Base-by-base conservation (phyloP, 2,329 filamentous ascomycete species). In the Botryosphaeria agaves region DNA sequence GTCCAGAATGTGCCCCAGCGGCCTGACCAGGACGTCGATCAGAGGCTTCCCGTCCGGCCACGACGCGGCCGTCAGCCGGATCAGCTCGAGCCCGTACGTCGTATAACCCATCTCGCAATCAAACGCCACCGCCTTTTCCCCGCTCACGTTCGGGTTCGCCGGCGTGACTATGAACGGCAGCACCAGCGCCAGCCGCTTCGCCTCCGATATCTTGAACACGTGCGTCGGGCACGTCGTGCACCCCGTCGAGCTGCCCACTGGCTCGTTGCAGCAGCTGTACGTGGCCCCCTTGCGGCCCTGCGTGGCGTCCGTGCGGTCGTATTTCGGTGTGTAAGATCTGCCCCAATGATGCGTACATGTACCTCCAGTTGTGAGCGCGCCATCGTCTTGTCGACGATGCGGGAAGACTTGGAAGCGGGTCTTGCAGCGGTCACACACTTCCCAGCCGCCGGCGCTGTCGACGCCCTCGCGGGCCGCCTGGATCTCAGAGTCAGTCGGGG, bases 51-150 rank as follows among this genome's bases (percentile, higher is more conserved):
- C 79, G 6, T 65, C 60, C 0, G 87, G 87, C 85, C 89, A 98
- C 7, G 76, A 72, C 3, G 87, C 76, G 4, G 81, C 85, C 0
- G 89, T 95, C 3, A 98, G 55, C 6, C 89, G 81, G 33, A 95
- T 76, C 12, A 98, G 66, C 51, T 98, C 89, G 39, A 95, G 59
- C 0, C 91, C 89, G 29, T 77, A 55, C 1, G 81, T 80, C 0
- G 91, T 98, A 47, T 92, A 95, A 4, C 81, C 82, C 89, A 98
- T 98, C 49, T 98, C 89, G 45, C 89, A 95, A 50, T 98, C 89
- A 44, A 98, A 87, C 38, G 74, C 78, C 7, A 95, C 72, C 2
- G 78, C 81, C 20, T 69, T 68, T 1, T 33, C 37, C 23, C 6
- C 36, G 32, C 29, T 29, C 34, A 8, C 28, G 2, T 55, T 43